A percentile compares a stretch with the other conserved stretches of the same genome.
Evolutionary conservation across 352 stramenopile genomes (phyloP).

Genomic region (Phytopythium oedochilum): DNA sequence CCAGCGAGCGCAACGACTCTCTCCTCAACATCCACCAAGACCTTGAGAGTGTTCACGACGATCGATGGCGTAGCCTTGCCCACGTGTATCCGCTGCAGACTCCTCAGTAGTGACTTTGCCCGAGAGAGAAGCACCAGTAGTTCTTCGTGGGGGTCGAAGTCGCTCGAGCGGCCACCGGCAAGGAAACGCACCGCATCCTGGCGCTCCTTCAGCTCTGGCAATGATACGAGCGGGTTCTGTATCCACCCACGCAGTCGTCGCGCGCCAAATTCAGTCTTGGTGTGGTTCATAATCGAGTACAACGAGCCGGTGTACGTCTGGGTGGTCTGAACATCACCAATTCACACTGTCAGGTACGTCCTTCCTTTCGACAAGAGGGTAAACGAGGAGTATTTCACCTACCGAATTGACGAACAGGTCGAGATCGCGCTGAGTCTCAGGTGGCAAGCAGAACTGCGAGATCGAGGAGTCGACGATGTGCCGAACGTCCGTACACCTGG

Average conservation of each 20-base stretch:
- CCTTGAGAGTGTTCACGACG: slow-evolving; percentile 11
- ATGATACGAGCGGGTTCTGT: slow-evolving; percentile 11
- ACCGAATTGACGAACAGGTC: slow-evolving; percentile 41
- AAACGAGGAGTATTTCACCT: not conserved
- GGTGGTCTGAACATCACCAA: slow-evolving; percentile 16
- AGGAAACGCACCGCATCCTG: slow-evolving; percentile 20
- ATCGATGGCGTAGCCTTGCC: slow-evolving; percentile 17
- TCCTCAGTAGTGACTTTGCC: slow-evolving; percentile 17
- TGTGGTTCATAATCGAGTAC: slow-evolving; percentile 31
- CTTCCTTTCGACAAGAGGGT: not conserved
- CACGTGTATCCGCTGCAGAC: slow-evolving; percentile 22
- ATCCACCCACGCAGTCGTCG: slow-evolving; percentile 29
- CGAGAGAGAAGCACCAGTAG: slow-evolving; percentile 17
- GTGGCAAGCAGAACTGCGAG: slow-evolving; percentile 15
- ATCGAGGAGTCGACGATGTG: not conserved
- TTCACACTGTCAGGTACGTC: not conserved
- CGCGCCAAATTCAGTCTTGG: slow-evolving; percentile 23
- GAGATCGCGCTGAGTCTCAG: slow-evolving; percentile 23
- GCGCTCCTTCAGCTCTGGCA: slow-evolving; percentile 17
- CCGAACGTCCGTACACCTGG: slow-evolving; percentile 16
- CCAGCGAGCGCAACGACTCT: slow-evolving; percentile 5
- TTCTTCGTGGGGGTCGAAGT: slow-evolving; percentile 26
- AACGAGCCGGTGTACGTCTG: slow-evolving; percentile 18
- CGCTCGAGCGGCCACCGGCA: slow-evolving; percentile 4
- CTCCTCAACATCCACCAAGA: slow-evolving; percentile 16